phyloP scores from a whole-genome alignment of 116 monocot species.

The Zostera marina region DNA sequence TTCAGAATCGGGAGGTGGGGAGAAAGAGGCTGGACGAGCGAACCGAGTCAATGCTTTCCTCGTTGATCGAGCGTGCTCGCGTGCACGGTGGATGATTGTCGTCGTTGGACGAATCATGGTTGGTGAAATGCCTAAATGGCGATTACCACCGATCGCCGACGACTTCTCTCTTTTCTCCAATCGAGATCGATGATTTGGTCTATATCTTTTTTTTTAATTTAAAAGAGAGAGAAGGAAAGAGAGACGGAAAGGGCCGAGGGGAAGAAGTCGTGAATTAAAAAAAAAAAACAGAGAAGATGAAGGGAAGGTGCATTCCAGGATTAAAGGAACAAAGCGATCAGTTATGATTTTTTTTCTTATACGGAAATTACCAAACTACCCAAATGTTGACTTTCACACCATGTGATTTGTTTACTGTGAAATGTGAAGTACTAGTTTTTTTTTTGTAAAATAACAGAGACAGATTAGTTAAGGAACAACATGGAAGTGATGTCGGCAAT shows the following conservation, averaged over 20 bases:
- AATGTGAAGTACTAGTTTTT: no score
- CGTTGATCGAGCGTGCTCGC: conserved; percentile 20
- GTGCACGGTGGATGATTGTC: conserved; percentile 6
- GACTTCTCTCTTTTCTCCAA: background rate
- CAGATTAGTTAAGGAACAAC: no score
- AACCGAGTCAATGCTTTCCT: conserved; percentile 28
- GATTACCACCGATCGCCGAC: background rate
- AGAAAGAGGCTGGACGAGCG: conserved; percentile 27
- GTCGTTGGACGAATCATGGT: conserved; percentile 22
- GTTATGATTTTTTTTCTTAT: no score
- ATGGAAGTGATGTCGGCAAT: no score
- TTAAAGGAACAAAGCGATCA: background rate
- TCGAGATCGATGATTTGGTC: background rate
- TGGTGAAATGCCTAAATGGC: background rate
- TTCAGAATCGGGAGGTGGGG: conserved; percentile 16
- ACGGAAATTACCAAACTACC: no score
- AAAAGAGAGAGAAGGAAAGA: no score
- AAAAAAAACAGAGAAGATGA: background rate
- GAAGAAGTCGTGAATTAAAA: background rate
- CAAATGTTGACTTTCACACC: background rate
- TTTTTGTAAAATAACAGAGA: no score
- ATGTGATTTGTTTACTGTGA: no score
- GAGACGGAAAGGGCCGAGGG: background rate
- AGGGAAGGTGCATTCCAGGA: background rate
- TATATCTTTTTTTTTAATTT: background rate